These are phyloP conservation scores for Diaporthe sp. DNA, from an alignment of 2,329 filamentous ascomycete species.

Conservation along the genomic window DNA sequence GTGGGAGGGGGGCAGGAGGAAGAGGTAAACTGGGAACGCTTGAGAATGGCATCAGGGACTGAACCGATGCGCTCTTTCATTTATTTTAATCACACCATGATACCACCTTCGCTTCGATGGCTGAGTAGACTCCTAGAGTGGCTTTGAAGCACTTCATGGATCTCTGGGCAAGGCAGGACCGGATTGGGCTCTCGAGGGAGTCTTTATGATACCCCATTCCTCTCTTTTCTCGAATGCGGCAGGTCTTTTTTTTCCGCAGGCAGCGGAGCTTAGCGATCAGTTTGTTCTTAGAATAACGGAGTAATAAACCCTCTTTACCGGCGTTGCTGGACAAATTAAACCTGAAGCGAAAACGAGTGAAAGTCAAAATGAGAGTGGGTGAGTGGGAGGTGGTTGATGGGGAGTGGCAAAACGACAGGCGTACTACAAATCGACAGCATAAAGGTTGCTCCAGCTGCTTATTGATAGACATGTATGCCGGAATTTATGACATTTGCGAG, in stretches of 20 bases:
- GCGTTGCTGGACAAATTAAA: too few species aligned
- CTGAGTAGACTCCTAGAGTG: neutral
- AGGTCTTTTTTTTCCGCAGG: neutral
- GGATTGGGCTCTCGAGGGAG: slow-evolving; percentile 24
- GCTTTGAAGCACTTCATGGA: slow-evolving; percentile 4
- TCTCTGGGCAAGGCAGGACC: slow-evolving; percentile 23
- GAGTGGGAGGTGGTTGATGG: too few species aligned
- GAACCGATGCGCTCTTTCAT: slow-evolving; percentile 36
- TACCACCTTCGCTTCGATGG: slow-evolving; percentile 39
- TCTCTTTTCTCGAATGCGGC: slow-evolving; percentile 35
- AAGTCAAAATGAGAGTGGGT: neutral
- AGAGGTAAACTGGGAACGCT: slow-evolving; percentile 51
- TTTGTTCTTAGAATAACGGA: slow-evolving; percentile 11
- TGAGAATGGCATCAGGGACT: neutral
- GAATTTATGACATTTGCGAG: too few species aligned
- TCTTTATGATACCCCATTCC: slow-evolving; percentile 34
- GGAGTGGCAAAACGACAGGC: too few species aligned
- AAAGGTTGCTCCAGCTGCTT: too few species aligned
- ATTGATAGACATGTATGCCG: too few species aligned
- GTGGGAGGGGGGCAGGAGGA: slow-evolving; percentile 61
- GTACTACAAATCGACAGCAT: too few species aligned
- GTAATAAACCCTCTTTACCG: slow-evolving; percentile 8
- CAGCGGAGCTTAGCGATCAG: slow-evolving; percentile 13
- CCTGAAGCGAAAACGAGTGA: neutral
- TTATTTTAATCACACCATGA: slow-evolving; percentile 33